Percentiles rank a stretch among this genome's conserved stretches.
These are phyloP conservation scores for Trichoderma sp. DNA, from an alignment of 2,329 filamentous ascomycete species.

Conservation along the genomic window DNA sequence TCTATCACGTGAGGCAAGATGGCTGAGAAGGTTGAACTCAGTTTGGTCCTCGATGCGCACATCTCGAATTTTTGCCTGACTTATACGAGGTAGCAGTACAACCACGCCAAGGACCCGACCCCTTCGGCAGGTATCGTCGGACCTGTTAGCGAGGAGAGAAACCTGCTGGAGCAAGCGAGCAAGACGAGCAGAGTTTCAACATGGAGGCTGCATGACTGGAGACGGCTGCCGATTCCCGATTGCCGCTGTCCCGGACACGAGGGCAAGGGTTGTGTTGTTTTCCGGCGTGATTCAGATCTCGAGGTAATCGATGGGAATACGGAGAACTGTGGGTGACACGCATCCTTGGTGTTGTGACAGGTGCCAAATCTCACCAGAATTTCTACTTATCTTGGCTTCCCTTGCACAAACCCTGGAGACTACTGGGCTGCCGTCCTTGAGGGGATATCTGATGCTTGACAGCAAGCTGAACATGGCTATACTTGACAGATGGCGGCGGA, in stretches of 20 bases:
- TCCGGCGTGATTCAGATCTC: not conserved
- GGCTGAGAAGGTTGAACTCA: no score
- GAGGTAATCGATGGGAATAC: no score
- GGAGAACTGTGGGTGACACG: not conserved
- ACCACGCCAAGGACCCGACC: not conserved
- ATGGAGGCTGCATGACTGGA: not conserved
- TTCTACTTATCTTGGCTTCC: not conserved
- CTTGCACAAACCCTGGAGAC: not conserved
- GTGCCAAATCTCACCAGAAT: not conserved
- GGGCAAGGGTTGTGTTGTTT: not conserved
- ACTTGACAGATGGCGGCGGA: no score
- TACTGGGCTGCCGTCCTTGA: no score
- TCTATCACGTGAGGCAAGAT: no score
- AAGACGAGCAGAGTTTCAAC: no score
- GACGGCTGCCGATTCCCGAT: not conserved
- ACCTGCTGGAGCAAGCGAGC: not conserved
- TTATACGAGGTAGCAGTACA: not conserved
- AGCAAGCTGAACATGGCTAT: no score
- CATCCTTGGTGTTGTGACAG: not conserved
- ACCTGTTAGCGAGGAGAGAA: not conserved
- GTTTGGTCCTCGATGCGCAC: no score
- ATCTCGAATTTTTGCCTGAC: no score
- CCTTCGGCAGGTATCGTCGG: not conserved
- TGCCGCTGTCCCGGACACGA: conserved; percentile 1
- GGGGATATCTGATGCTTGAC: not conserved